phyloP scores from a whole-genome alignment of 2,329 filamentous ascomycete genomes.

The Penicillium verrucosum region DNA sequence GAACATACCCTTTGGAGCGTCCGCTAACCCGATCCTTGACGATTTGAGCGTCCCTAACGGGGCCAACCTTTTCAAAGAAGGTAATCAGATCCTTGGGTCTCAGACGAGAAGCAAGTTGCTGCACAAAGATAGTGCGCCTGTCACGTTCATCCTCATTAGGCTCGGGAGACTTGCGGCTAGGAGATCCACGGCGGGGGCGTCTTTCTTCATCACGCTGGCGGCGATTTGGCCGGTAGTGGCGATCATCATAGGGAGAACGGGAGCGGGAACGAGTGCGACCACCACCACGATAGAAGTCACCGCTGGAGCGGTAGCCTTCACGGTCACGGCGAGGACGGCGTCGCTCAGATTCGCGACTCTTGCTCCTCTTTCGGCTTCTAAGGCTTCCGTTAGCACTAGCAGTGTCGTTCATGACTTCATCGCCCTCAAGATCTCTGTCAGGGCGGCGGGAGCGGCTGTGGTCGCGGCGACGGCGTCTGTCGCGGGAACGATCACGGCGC shows the following conservation, averaged over 20 bases:
- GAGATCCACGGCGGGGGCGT: conserved; percentile 49
- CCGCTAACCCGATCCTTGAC: conserved; percentile 96
- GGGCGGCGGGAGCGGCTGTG: conserved; percentile 54
- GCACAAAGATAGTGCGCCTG: conserved; percentile 94
- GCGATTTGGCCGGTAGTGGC: conserved; percentile 52
- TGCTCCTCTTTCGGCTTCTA: conserved; percentile 76
- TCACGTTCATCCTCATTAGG: conserved; percentile 94
- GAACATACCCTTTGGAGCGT: conserved; percentile 87
- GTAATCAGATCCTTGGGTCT: conserved; percentile 87
- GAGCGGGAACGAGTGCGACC: conserved; percentile 67
- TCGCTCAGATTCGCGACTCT: conserved; percentile 72
- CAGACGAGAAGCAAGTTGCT: conserved; percentile 92
- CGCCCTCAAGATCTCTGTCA: conserved; percentile 53
- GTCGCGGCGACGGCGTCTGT: conserved; percentile 58
- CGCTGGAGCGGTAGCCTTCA: conserved; percentile 53
- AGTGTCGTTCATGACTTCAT: conserved; percentile 63
- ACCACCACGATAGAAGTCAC: conserved; percentile 68
- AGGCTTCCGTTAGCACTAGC: conserved; percentile 67
- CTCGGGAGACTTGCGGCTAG: conserved; percentile 56
- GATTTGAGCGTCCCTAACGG: conserved; percentile 95
- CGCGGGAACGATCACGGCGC: conserved; percentile 55
- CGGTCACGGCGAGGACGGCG: conserved; percentile 69
- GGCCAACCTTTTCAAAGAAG: conserved; percentile 93
- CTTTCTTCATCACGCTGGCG: conserved; percentile 49
- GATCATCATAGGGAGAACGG: conserved; percentile 64